phyloP scores from a whole-genome alignment of 2,329 filamentous ascomycete species.

The Fusarium sterilihyphosum region DNA sequence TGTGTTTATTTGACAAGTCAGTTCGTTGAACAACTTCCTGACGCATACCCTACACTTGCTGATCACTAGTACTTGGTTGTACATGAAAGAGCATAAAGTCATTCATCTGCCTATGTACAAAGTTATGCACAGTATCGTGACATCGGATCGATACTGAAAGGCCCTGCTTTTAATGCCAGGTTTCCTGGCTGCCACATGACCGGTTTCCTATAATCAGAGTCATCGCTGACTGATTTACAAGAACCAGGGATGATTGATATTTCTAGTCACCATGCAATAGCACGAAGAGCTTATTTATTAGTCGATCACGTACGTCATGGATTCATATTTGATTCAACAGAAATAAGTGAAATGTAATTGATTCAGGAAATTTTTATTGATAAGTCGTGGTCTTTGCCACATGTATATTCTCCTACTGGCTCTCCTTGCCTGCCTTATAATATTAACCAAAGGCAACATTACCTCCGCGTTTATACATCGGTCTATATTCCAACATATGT shows the following conservation, averaged over 20 bases:
- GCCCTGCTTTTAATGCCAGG: not conserved
- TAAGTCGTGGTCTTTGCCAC: constrained; percentile 1
- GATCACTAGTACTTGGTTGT: not conserved
- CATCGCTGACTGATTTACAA: not conserved
- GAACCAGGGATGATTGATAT: not conserved
- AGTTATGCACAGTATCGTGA: not conserved
- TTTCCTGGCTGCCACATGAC: not conserved
- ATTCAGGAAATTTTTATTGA: constrained; percentile 5
- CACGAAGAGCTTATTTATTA: too few species aligned
- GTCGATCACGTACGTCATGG: not conserved
- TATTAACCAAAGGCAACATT: constrained; percentile 2
- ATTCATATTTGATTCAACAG: not conserved
- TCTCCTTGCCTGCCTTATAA: not conserved
- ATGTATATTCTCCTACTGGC: not conserved
- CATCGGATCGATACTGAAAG: too few species aligned
- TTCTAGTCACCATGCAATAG: not conserved
- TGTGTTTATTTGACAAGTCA: not conserved
- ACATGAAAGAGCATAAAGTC: not conserved
- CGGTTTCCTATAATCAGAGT: not conserved
- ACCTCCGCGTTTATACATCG: constrained; percentile 1
- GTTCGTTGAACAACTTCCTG: not conserved
- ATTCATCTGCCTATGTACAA: not conserved
- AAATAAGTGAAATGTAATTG: not conserved
- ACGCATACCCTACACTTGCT: not conserved
- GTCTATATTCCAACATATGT: not conserved